Evolutionary conservation across 2,329 filamentous ascomycete species (phyloP).

Genomic region (Akanthomyces lecanii): DNA sequence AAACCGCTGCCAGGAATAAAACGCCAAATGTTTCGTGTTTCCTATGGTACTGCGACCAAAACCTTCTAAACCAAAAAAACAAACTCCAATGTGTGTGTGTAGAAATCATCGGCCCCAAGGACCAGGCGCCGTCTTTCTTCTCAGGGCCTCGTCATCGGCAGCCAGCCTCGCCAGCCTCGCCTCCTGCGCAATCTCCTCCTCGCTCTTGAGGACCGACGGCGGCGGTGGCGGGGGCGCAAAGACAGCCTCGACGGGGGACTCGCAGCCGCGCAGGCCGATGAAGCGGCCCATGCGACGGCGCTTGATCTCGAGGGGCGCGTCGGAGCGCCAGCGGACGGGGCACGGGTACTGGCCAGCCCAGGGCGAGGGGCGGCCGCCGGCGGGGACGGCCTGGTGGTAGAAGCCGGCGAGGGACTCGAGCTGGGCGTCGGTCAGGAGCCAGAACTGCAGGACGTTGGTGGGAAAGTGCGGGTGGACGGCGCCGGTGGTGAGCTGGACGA

Average conservation of each 20-base stretch:
- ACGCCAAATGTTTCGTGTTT: background rate
- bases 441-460: conserved; percentile 63
- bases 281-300: conserved; percentile 68
- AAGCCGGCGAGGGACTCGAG: conserved; percentile 67
- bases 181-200: conserved; percentile 46
- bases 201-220: conserved; percentile 30
- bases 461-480: conserved; percentile 63
- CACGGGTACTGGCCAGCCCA: conserved; percentile 61
- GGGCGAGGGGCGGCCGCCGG: conserved; percentile 25
- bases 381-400: conserved; percentile 65
- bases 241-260: conserved; percentile 29
- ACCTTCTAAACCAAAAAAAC: background rate
- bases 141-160: conserved; percentile 45
- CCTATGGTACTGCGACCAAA: background rate
- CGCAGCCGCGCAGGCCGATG: conserved; percentile 62
- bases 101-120: conserved; percentile 30
- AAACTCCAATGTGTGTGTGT: too few species aligned
- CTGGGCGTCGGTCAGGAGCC: conserved; percentile 66
- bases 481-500: conserved; percentile 60
- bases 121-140: conserved; percentile 40
- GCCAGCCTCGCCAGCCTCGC: conserved; percentile 35
- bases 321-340: conserved; percentile 58
- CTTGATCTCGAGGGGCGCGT: conserved; percentile 60
- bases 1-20: background rate
- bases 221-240: background rate